Percentiles rank a stretch among this genome's conserved stretches.
phyloP scores from a whole-genome alignment of 805 yeast genomes.

The Clavispora carvajalis region DNA sequence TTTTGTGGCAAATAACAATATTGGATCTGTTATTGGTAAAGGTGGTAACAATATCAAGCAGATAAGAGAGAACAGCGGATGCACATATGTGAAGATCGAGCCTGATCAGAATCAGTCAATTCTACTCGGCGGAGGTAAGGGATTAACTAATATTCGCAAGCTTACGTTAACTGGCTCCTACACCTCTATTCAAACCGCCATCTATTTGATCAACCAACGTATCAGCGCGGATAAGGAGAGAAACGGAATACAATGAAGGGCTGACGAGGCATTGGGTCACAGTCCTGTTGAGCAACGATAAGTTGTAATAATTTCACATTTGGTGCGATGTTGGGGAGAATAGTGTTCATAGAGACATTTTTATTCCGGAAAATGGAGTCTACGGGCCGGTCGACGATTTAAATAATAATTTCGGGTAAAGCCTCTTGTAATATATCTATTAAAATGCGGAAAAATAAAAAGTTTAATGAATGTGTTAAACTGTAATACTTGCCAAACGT shows the following conservation, averaged over 20 bases:
- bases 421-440: not conserved
- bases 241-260: constrained; percentile 19
- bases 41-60: constrained; percentile 80
- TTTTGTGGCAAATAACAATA: constrained; percentile 69
- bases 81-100: constrained; percentile 66
- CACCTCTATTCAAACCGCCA: constrained; percentile 66
- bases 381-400: not conserved
- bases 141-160: constrained; percentile 45
- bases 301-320: no score
- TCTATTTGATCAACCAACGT: constrained; percentile 64
- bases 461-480: no score
- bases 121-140: constrained; percentile 40
- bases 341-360: not conserved
- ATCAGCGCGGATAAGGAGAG: constrained; percentile 62
- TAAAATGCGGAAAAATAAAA: no score
- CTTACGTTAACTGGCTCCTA: constrained; percentile 65
- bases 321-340: no score
- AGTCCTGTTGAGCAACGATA: no score
- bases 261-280: no score
- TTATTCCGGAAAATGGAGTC: no score
- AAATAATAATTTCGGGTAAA: not conserved
- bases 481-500: no score
- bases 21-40: constrained; percentile 82
- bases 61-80: constrained; percentile 67
- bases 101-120: constrained; percentile 50